These are phyloP conservation scores for Tetrahymena malaccensis DNA, from an alignment of 73 alveolate species.

Conservation along the genomic window DNA sequence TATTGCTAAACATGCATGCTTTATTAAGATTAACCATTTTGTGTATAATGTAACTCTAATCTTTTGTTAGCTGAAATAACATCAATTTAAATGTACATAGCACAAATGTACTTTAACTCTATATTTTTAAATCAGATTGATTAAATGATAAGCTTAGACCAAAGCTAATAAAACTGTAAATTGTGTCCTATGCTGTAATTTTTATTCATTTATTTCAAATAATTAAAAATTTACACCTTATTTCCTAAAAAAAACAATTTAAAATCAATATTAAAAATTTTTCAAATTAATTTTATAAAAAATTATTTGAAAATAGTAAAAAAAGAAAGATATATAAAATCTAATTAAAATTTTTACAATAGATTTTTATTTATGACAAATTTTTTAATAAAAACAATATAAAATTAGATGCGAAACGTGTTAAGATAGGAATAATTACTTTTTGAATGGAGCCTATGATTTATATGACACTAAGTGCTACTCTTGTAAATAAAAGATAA, in stretches of 20 bases:
- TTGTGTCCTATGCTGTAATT: not conserved
- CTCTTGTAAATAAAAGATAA: not conserved
- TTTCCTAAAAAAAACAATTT: not conserved
- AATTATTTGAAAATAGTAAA: too few species aligned
- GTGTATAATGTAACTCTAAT: too few species aligned
- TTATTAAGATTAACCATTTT: too few species aligned
- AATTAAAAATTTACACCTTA: too few species aligned
- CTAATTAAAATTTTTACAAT: too few species aligned
- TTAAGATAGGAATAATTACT: not conserved
- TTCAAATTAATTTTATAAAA: too few species aligned
- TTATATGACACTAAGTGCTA: not conserved
- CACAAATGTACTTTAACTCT: not conserved
- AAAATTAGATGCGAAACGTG: not conserved
- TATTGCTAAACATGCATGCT: too few species aligned
- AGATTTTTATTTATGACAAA: too few species aligned
- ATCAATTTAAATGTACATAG: not conserved
- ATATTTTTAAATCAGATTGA: not conserved
- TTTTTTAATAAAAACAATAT: not conserved
- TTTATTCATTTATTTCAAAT: too few species aligned
- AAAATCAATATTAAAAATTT: too few species aligned
- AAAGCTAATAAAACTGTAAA: not conserved
- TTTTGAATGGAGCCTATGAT: not conserved
- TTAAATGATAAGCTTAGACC: not conserved
- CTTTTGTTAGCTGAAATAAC: too few species aligned
- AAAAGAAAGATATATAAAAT: too few species aligned